Base-by-base conservation (phyloP, 2,329 filamentous ascomycete genomes). In the Cladophialophora carrionii region DNA sequence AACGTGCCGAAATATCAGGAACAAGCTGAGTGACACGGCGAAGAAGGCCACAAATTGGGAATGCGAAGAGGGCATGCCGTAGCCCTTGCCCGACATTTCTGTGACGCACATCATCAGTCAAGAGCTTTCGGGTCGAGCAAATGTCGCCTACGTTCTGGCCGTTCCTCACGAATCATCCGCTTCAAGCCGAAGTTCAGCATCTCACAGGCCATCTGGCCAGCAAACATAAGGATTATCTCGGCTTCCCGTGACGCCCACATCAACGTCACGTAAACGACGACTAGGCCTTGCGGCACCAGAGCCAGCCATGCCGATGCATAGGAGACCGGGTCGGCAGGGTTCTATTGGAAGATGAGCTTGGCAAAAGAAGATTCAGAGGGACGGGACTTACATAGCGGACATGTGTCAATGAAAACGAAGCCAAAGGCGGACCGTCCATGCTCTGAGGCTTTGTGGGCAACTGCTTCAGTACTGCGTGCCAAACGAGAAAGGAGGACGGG, bases 61-160 rank as follows among this genome's bases (percentile, higher is more conserved):
- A 79, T 99, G 95, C 43, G 93, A 97, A 7, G 86, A 88, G 10
- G 95, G 95, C 96, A 99, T 99, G 72, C 95, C 96, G 75, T 99
- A 99, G 69, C 95, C 95, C 77, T 96, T 96, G 62, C 92, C 86
- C 74, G 93, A 88, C 82, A 88, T 87, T 77, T 86, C 85, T 88
- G 70, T 61, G 41, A 26, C 43, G 57, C 26, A 58, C 24, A 48
- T 48, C 14, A 52, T 41, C 24, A 51, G 54, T 41, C 29, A 59
- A 49, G 37, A n/a, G 37, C 37, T 43, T 43, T n/a, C 37, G 8
- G 17, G 17, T n/a, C 17, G 37, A 43, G 8, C 37, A 6, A 8
- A 43, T 7, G 4, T 43, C 17, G 78, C 83, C 82, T 89, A 86
- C 89, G 89, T 68, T 83, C 85, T 31, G 95, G 95, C 57, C 95